Percentiles rank a stretch among this genome's conserved stretches.
phyloP scores from a whole-genome alignment of 1,284 basidiomycete species.

The Meripilus lineatus region DNA sequence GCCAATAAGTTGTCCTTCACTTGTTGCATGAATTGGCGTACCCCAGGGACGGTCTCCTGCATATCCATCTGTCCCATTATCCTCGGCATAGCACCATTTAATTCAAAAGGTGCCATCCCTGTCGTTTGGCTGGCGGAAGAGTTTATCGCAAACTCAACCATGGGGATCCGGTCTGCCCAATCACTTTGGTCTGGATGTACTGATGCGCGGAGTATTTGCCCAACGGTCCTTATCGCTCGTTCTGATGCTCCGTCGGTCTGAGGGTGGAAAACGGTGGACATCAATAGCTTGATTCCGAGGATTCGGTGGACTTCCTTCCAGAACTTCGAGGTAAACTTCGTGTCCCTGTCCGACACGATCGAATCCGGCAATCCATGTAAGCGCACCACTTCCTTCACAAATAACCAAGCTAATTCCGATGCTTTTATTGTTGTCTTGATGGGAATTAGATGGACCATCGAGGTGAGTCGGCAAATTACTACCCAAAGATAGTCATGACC shows the following conservation, averaged over 20 bases:
- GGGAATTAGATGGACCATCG: conserved; percentile 20
- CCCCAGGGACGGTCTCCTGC: conserved; percentile 15
- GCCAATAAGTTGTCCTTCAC: conserved; percentile 16
- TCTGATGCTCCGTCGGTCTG: conserved; percentile 36
- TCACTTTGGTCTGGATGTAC: conserved; percentile 30
- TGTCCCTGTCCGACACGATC: conserved; percentile 38
- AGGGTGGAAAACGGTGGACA: conserved; percentile 41
- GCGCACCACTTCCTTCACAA: conserved; percentile 15
- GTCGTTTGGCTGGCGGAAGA: conserved; percentile 30
- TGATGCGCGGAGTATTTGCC: conserved; percentile 33
- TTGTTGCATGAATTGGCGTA: too few species aligned
- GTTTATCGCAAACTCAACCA: too few species aligned
- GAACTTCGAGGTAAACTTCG: conserved; percentile 31
- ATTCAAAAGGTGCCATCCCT: conserved; percentile 21
- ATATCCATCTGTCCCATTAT: conserved; percentile 16
- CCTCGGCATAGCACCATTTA: too few species aligned
- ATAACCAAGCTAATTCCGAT: conserved; percentile 27
- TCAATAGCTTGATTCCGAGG: conserved; percentile 29
- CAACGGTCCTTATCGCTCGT: conserved; percentile 33
- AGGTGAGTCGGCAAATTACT: too few species aligned
- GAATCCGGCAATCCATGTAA: conserved; percentile 31
- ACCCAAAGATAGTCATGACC: conserved; percentile 19
- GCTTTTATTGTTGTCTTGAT: conserved; percentile 21
- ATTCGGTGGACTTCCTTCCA: conserved; percentile 29
- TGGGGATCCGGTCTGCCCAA: conserved; percentile 31